phyloP scores from a whole-genome alignment of 179 eudicot species.

The Nepenthes alata region DNA sequence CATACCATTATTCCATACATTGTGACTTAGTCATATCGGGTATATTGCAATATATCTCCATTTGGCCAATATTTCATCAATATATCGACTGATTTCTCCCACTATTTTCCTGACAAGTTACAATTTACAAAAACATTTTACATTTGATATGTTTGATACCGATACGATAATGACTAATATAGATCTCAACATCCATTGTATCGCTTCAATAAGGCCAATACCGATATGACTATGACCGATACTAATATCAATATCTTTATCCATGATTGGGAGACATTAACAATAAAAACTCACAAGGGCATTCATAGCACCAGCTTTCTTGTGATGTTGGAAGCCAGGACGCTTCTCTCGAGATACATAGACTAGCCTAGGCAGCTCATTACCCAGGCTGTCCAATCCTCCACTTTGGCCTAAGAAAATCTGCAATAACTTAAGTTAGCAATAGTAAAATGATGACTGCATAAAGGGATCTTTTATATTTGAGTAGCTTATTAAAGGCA shows the following conservation, averaged over 20 bases:
- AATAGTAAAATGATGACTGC: not conserved
- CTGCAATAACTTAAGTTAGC: constrained; percentile 12
- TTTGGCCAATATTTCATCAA: no score
- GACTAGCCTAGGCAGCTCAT: constrained; percentile 67
- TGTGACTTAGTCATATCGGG: no score
- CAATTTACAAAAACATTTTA: no score
- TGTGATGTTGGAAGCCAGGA: constrained; percentile 78
- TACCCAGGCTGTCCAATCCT: constrained; percentile 58
- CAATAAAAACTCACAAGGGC: constrained; percentile 37
- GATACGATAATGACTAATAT: no score
- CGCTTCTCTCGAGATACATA: constrained; percentile 85
- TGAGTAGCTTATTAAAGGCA: not conserved
- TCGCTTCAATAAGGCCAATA: not conserved
- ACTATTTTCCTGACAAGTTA: no score
- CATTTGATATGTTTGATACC: no score
- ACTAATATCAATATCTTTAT: no score
- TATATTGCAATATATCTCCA: no score
- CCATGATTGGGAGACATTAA: not conserved
- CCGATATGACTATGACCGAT: not conserved
- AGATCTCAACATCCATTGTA: no score
- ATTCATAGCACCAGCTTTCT: constrained; percentile 88
- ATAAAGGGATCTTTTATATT: not conserved
- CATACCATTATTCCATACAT: no score
- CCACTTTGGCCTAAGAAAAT: constrained; percentile 76
- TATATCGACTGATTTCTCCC: no score